These are phyloP conservation scores for Juncus inflexus DNA, from an alignment of 176 grass and related monocot genomes.

Conservation along the genomic window DNA sequence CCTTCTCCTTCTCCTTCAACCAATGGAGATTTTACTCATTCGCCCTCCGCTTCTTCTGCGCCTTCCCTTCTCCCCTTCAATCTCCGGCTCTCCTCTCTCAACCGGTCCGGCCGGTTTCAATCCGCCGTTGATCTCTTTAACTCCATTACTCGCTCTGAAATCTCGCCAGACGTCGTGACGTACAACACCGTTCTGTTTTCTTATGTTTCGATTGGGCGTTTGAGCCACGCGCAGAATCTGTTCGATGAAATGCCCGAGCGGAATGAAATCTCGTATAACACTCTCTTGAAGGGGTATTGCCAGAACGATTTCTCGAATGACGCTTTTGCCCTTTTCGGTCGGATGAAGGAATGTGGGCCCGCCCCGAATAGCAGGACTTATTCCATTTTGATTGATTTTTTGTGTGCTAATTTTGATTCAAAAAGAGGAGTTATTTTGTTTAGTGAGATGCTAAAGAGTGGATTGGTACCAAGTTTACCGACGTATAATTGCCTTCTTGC, in stretches of 20 bases:
- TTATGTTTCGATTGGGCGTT: conserved; percentile 6
- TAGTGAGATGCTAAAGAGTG: conserved; percentile 19
- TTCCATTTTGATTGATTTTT: conserved; percentile 29
- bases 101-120: too few species aligned
- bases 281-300: conserved; percentile 26
- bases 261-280: conserved; percentile 28
- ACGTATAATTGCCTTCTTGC: conserved; percentile 25
- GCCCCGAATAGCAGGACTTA: conserved; percentile 26
- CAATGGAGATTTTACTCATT: not conserved
- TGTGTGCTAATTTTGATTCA: not conserved
- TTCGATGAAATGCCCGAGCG: conserved; percentile 36
- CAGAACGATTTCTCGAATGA: not conserved
- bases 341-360: conserved; percentile 2
- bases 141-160: too few species aligned
- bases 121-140: too few species aligned
- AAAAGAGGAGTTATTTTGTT: conserved; percentile 11
- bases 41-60: too few species aligned
- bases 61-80: too few species aligned
- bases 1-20: not conserved
- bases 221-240: conserved; percentile 15
- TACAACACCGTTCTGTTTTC: conserved; percentile 26
- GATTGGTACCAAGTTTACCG: conserved; percentile 28
- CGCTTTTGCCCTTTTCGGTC: conserved; percentile 7
- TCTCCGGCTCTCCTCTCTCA: too few species aligned
- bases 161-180: conserved; percentile 14